These are phyloP conservation scores for Trichoderma oligosporum DNA, from an alignment of 2,329 filamentous ascomycete genomes.

Conservation along the genomic window DNA sequence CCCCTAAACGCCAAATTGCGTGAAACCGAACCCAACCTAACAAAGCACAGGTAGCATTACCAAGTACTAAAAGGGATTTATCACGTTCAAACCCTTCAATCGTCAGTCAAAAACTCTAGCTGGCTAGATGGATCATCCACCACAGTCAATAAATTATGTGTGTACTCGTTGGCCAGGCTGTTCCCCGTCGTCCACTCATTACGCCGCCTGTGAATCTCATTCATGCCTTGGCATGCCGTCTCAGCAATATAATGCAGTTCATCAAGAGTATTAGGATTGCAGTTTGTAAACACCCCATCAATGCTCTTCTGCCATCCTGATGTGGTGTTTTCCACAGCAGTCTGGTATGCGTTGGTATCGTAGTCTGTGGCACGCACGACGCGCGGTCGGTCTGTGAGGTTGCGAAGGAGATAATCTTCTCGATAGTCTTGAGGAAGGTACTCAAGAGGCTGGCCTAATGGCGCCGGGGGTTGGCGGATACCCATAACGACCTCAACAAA, in stretches of 20 bases:
- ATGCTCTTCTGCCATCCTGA: conserved; percentile 43
- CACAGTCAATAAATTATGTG: conserved; percentile 28
- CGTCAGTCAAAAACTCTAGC: conserved; percentile 7
- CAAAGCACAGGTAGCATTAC: background rate
- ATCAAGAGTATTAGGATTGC: conserved; percentile 42
- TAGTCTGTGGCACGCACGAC: conserved; percentile 33
- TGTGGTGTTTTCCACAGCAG: conserved; percentile 38
- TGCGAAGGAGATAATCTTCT: conserved; percentile 27
- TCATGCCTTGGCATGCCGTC: conserved; percentile 43
- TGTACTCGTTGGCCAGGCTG: conserved; percentile 32
- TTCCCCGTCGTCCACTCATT: conserved; percentile 31
- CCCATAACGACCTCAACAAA: conserved; percentile 46
- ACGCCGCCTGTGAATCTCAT: conserved; percentile 38
- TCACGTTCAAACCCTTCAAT: background rate
- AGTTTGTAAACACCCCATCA: conserved; percentile 44
- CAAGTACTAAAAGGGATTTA: background rate
- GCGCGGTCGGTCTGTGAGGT: conserved; percentile 28
- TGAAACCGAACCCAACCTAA: background rate
- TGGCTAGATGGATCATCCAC: conserved; percentile 18
- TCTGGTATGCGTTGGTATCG: conserved; percentile 37
- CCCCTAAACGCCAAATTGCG: background rate
- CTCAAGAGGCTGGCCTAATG: conserved; percentile 33
- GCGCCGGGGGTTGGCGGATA: conserved; percentile 35
- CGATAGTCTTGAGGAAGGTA: conserved; percentile 32
- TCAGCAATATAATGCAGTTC: conserved; percentile 44